Percentiles rank a stretch among this genome's conserved stretches.
Conservation (phyloP, 2,329 filamentous ascomycete species). For the Fusarium sp. region DNA sequence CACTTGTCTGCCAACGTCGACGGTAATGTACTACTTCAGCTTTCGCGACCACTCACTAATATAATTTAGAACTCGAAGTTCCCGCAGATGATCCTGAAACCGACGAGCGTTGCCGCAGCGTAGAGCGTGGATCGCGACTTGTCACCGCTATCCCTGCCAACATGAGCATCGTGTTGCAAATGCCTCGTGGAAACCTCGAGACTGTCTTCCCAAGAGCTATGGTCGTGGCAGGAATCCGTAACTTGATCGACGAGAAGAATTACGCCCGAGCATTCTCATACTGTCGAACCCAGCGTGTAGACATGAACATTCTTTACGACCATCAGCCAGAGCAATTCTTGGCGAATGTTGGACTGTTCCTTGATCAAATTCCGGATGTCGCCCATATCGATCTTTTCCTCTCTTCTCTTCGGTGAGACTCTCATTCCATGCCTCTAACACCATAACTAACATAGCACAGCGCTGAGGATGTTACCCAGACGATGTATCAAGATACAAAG, state of each 20-base stretch:
- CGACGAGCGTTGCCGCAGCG: slow-evolving; percentile 90
- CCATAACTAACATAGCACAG: slow-evolving; percentile 55
- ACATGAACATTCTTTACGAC: slow-evolving; percentile 98
- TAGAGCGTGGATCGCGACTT: slow-evolving; percentile 88
- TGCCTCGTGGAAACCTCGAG: slow-evolving; percentile 95
- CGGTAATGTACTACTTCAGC: slow-evolving; percentile 58
- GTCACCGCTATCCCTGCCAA: slow-evolving; percentile 90
- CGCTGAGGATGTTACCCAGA: slow-evolving; percentile 92
- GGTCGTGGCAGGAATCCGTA: slow-evolving; percentile 89
- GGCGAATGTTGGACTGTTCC: slow-evolving; percentile 77
- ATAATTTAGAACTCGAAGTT: slow-evolving; percentile 76
- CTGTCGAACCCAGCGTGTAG: slow-evolving; percentile 92
- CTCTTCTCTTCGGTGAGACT: slow-evolving; percentile 78
- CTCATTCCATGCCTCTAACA: not conserved
- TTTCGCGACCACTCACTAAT: slow-evolving; percentile 32
- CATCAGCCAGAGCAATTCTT: slow-evolving; percentile 91
- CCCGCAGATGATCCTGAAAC: slow-evolving; percentile 89
- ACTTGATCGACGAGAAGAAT: slow-evolving; percentile 80
- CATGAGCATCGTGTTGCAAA: slow-evolving; percentile 88
- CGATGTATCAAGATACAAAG: slow-evolving; percentile 91
- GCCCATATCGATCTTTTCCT: slow-evolving; percentile 91
- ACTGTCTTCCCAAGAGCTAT: slow-evolving; percentile 94
- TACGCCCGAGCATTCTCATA: slow-evolving; percentile 87
- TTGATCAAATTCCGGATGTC: slow-evolving; percentile 84
- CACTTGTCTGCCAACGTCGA: slow-evolving; percentile 74